Base-by-base conservation (phyloP, 2,329 filamentous ascomycete species). In the Simplicillium sp. region DNA sequence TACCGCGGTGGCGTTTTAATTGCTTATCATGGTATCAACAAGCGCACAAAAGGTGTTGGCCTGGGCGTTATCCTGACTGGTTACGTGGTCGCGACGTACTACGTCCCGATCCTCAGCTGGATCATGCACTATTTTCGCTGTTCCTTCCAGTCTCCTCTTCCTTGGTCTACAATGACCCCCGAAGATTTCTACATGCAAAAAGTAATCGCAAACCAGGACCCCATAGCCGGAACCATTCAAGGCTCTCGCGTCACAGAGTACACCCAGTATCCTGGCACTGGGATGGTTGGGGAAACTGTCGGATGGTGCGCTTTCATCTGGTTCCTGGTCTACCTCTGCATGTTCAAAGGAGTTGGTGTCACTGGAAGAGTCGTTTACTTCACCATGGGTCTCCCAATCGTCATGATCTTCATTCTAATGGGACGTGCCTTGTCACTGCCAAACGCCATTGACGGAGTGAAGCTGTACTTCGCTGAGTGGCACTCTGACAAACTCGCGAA, bases 301-400 rank as follows among this genome's bases (percentile, higher is more conserved):
- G 69, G 67, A 1, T 76, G 73, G 73, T 65, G 58, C 17, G 58
- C 66, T 14, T 75, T 77, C 46, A 67, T 71, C 41, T 75, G 72
- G 71, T 70, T 75, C 48, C 40, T 75, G 5, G 66, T 77, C 28
- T 75, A 73, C 71, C 49, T 77, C 15, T 74, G 70, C 43, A 73
- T 76, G 47, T 74, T 75, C 52, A 70, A 70, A 40, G 68, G 75
- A 11, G 70, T 78, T 12, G 68, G 70, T 0, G 52, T 73, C 32
- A 74, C 70, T 0, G 73, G 71, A 2, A 65, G 71, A 4, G 73
- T 72, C 7, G 69, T 75, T 1, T 76, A 75, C 49, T 62, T 73
- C 49, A 75, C 72, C 2, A 76, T 77, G 70, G 73, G 68, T 0
- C 48, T 76, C 7, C 73, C 73, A 0, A 67, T 75, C 12, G 50